Conservation (phyloP, 176 grass and related monocot genomes). For the Oryza australiensis region DNA sequence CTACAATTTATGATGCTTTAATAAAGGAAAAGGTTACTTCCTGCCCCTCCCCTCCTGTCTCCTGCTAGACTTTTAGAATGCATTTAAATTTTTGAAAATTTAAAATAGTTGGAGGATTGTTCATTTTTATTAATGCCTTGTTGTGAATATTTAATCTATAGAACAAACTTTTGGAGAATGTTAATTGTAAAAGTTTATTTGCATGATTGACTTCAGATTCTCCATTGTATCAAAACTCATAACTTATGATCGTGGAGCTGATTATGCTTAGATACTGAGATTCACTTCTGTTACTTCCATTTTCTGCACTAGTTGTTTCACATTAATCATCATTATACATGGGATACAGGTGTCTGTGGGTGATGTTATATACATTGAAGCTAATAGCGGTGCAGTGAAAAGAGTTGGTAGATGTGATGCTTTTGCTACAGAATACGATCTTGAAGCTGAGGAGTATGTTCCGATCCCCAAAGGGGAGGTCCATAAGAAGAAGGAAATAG, state of each 20-base stretch:
- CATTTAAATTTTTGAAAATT: background rate
- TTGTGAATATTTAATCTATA: background rate
- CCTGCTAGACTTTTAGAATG: background rate
- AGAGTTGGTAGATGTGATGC: slow-evolving; percentile 99
- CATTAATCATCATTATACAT: slow-evolving; percentile 23
- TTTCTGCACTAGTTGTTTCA: slow-evolving; percentile 21
- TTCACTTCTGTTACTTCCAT: slow-evolving; percentile 20
- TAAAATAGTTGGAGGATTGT: background rate
- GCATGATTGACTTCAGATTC: background rate
- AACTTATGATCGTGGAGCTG: background rate
- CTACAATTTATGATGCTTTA: slow-evolving; percentile 96
- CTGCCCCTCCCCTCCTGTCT: background rate
- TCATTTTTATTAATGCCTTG: slow-evolving; percentile 14
- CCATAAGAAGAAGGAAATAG: slow-evolving; percentile 96
- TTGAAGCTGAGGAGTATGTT: slow-evolving; percentile 99
- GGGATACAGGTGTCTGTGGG: slow-evolving; percentile 72
- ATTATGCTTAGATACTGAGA: background rate
- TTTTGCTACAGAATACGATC: slow-evolving; percentile 98
- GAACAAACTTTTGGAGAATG: slow-evolving; percentile 4
- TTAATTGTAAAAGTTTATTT: background rate
- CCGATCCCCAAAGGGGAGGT: slow-evolving; percentile 99
- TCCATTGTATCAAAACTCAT: background rate
- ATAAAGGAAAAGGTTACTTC: slow-evolving; percentile 92
- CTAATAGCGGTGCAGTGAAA: slow-evolving; percentile 96
- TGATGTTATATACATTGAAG: slow-evolving; percentile 98